Conservation (phyloP, 352 stramenopile genomes). For the Phytophthora rubi region DNA sequence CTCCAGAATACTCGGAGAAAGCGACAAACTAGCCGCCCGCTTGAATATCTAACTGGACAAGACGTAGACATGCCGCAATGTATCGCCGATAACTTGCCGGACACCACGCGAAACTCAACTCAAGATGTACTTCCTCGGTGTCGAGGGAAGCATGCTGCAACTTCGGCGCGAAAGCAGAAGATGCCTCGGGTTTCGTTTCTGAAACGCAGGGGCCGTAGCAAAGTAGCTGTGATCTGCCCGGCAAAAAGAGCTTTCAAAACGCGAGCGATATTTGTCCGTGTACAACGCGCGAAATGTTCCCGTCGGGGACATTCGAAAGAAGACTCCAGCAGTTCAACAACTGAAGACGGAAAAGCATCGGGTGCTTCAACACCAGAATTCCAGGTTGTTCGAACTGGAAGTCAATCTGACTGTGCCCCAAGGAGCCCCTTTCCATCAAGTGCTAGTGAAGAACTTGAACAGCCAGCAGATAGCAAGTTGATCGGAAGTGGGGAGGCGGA, state of each 20-base stretch:
- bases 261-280: not conserved
- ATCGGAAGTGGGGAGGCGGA: not conserved
- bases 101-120: not conserved
- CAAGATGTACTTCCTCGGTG: not conserved
- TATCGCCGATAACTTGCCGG: not conserved
- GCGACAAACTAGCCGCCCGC: not conserved
- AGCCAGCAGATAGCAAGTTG: not conserved
- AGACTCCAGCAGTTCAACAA: not conserved
- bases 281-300: not conserved
- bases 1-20: slow-evolving; percentile 10
- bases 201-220: slow-evolving; percentile 10
- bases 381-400: not conserved
- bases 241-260: not conserved
- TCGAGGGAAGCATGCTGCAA: not conserved
- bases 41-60: not conserved
- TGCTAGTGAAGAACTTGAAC: not conserved
- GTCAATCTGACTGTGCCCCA: not conserved
- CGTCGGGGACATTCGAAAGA: not conserved
- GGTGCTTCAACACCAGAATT: not conserved
- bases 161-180: slow-evolving; percentile 3
- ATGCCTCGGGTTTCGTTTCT: slow-evolving; percentile 4
- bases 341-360: not conserved
- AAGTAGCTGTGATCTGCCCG: not conserved
- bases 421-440: not conserved
- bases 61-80: not conserved